Percentiles rank a stretch among this genome's conserved stretches.
Conservation (phyloP, 1,139 yeast species). For the Waltiozyma solani region DNA sequence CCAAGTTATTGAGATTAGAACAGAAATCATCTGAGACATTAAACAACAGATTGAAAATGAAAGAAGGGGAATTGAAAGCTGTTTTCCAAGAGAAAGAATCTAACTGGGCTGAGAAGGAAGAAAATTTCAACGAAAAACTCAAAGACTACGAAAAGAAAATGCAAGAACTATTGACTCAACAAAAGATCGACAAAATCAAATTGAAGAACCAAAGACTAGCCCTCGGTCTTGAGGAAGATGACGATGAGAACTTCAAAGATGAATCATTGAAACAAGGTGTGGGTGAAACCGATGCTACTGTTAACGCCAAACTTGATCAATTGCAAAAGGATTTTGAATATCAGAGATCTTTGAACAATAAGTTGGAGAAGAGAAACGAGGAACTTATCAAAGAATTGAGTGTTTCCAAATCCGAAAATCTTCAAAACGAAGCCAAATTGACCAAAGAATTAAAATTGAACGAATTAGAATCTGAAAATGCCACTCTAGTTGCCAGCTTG, state of each 20-base stretch:
- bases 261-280: slow-evolving; percentile 1
- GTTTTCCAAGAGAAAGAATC: slow-evolving; percentile 51
- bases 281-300: not conserved
- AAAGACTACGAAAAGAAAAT: slow-evolving; percentile 38
- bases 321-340: slow-evolving; percentile 67
- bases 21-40: slow-evolving; percentile 46
- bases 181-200: slow-evolving; percentile 42
- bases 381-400: slow-evolving; percentile 60
- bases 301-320: slow-evolving; percentile 34
- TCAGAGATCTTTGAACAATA: slow-evolving; percentile 56
- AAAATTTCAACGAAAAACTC: slow-evolving; percentile 33
- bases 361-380: slow-evolving; percentile 72
- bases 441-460: slow-evolving; percentile 33
- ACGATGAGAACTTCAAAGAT: slow-evolving; percentile 1
- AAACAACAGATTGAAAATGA: slow-evolving; percentile 34
- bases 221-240: slow-evolving; percentile 21
- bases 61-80: slow-evolving; percentile 53
- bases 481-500: slow-evolving; percentile 50
- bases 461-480: slow-evolving; percentile 60
- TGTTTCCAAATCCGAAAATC: slow-evolving; percentile 22
- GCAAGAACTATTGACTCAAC: slow-evolving; percentile 44
- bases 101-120: slow-evolving; percentile 48
- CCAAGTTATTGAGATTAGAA: slow-evolving; percentile 46
- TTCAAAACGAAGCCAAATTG: slow-evolving; percentile 21
- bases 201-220: slow-evolving; percentile 33